These are phyloP conservation scores for Stagonosporopsis vannaccii DNA, from an alignment of 2,329 filamentous ascomycete species.

Conservation along the genomic window DNA sequence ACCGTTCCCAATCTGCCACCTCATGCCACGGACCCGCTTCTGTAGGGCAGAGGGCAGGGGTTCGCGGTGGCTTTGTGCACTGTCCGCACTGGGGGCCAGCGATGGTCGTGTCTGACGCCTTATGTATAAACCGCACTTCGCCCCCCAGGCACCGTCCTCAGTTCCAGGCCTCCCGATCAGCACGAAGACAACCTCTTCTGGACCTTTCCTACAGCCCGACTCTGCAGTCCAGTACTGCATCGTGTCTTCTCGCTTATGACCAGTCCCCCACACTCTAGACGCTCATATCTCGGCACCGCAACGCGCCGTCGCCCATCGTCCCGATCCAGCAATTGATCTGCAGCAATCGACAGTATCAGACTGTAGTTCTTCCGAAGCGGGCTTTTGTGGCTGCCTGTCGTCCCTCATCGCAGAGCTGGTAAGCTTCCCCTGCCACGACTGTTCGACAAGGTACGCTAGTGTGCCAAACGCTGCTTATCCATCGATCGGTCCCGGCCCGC, in stretches of 20 bases:
- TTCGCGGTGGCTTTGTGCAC: constrained; percentile 43
- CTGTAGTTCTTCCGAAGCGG: constrained; percentile 7
- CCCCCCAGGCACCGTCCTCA: constrained; percentile 39
- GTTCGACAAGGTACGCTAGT: constrained; percentile 18
- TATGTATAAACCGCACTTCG: constrained; percentile 49
- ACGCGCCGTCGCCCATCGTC: constrained; percentile 36
- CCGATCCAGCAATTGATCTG: constrained; percentile 37
- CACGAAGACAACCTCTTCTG: constrained; percentile 34
- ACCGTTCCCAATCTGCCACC: constrained; percentile 45
- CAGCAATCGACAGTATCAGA: constrained; percentile 11
- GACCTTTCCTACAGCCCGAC: constrained; percentile 22
- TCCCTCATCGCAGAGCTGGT: constrained; percentile 38
- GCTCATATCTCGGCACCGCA: constrained; percentile 32
- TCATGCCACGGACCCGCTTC: constrained; percentile 41
- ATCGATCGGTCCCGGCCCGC: constrained; percentile 12
- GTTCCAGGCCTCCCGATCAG: constrained; percentile 46
- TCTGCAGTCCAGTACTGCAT: constrained; percentile 15
- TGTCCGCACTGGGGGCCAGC: constrained; percentile 41
- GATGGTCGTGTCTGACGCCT: constrained; percentile 33
- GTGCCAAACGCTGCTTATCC: constrained; percentile 16
- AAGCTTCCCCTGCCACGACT: constrained; percentile 42
- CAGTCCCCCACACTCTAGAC: constrained; percentile 38
- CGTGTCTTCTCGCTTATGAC: constrained; percentile 26
- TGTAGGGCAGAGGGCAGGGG: constrained; percentile 47
- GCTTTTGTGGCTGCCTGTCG: constrained; percentile 15